These are phyloP conservation scores for Aspergillus incahuasiensis DNA, from an alignment of 495 filamentous ascomycete species.

Conservation along the genomic window DNA sequence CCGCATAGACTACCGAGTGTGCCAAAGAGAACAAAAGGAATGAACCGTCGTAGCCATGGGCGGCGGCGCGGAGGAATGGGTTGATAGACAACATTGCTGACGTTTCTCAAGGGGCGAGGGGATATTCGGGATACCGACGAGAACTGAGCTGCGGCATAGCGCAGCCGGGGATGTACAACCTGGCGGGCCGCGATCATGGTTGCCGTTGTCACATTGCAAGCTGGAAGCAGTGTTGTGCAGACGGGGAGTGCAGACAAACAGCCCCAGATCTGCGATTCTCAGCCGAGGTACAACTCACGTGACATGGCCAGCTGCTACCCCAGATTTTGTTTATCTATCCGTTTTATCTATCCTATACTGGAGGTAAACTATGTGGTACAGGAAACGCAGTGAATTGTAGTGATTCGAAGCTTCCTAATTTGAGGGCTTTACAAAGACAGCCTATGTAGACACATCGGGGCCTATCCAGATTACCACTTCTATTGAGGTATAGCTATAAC, in stretches of 20 bases:
- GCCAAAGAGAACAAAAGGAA: conserved; percentile 36
- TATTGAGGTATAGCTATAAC: not conserved
- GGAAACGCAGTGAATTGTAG: not conserved
- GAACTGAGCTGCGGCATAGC: conserved; percentile 9
- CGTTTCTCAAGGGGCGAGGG: conserved; percentile 15
- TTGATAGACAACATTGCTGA: conserved; percentile 23
- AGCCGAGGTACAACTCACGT: conserved; percentile 3
- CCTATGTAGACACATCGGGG: not conserved
- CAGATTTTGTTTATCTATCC: no score
- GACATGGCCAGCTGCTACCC: not conserved
- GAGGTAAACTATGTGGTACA: no score
- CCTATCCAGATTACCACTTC: not conserved
- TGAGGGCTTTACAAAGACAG: not conserved
- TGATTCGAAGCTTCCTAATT: not conserved
- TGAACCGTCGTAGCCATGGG: conserved; percentile 36
- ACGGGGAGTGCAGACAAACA: not conserved
- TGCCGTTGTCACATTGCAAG: conserved; percentile 21
- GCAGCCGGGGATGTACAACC: conserved; percentile 24
- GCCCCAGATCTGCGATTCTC: not conserved
- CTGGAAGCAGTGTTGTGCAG: not conserved
- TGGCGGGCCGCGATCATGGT: conserved; percentile 29
- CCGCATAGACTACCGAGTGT: conserved; percentile 17
- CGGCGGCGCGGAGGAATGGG: conserved; percentile 22
- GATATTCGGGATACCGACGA: conserved; percentile 1
- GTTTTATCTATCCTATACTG: no score